These are phyloP conservation scores for Talaromyces thailandensis DNA, from an alignment of 495 filamentous ascomycete species.

Conservation along the genomic window DNA sequence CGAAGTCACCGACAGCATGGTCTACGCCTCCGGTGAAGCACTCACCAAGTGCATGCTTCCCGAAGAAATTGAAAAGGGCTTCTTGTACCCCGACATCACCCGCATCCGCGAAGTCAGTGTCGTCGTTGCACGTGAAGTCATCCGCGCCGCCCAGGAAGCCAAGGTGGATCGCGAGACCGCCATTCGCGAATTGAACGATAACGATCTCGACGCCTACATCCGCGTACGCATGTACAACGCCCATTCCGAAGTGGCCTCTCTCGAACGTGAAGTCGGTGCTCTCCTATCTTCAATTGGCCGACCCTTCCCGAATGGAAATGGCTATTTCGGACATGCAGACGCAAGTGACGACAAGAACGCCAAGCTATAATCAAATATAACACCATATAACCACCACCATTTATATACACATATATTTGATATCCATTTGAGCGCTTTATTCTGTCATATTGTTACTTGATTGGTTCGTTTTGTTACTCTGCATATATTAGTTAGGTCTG, in stretches of 20 bases:
- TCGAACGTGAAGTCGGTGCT: constrained; percentile 44
- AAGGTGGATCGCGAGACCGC: constrained; percentile 72
- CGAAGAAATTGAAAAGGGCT: constrained; percentile 69
- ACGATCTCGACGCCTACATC: constrained; percentile 70
- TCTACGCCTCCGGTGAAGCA: constrained; percentile 79
- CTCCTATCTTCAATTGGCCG: constrained; percentile 34
- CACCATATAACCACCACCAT: background rate
- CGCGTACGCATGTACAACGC: constrained; percentile 77
- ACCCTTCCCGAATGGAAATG: constrained; percentile 18
- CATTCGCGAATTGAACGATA: constrained; percentile 63
- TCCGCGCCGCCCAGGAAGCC: constrained; percentile 77
- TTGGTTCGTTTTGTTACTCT: background rate
- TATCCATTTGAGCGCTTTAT: background rate
- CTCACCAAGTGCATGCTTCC: constrained; percentile 69
- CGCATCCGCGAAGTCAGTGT: constrained; percentile 88
- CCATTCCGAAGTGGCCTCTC: constrained; percentile 48
- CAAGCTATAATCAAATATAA: constrained; percentile 27
- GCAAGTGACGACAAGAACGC: constrained; percentile 29
- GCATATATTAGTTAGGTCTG: background rate
- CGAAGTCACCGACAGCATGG: constrained; percentile 87
- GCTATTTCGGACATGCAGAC: constrained; percentile 8
- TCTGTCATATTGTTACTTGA: background rate
- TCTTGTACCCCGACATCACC: constrained; percentile 89
- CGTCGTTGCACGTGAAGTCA: constrained; percentile 81
- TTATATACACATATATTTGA: background rate